phyloP scores from a whole-genome alignment of 73 alveolate genomes.

The Uronychia setigera region DNA sequence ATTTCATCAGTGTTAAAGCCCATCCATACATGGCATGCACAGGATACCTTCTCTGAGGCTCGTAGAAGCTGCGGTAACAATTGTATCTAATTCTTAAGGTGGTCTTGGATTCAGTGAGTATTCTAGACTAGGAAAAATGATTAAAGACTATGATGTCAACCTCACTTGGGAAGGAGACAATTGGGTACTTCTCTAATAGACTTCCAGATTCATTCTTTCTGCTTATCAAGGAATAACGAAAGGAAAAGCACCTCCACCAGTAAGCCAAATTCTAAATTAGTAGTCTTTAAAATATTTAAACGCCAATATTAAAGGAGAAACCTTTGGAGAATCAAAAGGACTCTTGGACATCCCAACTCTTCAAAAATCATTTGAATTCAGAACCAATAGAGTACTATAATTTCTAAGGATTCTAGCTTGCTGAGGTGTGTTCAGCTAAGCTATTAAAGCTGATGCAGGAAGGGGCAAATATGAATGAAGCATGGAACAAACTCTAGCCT shows the following conservation, averaged over 20 bases:
- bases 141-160: constrained; percentile 16
- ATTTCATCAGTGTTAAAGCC: constrained; percentile 48
- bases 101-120: constrained; percentile 36
- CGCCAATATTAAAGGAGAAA: no score
- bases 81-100: constrained; percentile 17
- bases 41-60: background rate
- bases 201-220: constrained; percentile 48
- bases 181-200: constrained; percentile 50
- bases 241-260: constrained; percentile 21
- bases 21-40: constrained; percentile 15
- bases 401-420: no score
- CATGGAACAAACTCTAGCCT: constrained; percentile 5
- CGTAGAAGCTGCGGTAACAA: background rate
- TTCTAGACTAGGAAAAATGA: constrained; percentile 8
- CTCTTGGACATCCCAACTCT: constrained; percentile 3
- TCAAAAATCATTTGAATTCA: background rate
- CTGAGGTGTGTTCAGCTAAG: background rate
- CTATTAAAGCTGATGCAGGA: background rate
- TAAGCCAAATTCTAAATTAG: background rate
- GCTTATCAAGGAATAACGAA: constrained; percentile 3
- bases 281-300: no score
- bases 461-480: background rate
- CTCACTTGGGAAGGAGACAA: constrained; percentile 76
- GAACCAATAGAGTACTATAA: background rate
- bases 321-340: background rate